Evolutionary conservation across 805 yeast genomes (phyloP), one percentile per base, ranked within the genome.

Genomic region (Candida hispaniensis): DNA sequence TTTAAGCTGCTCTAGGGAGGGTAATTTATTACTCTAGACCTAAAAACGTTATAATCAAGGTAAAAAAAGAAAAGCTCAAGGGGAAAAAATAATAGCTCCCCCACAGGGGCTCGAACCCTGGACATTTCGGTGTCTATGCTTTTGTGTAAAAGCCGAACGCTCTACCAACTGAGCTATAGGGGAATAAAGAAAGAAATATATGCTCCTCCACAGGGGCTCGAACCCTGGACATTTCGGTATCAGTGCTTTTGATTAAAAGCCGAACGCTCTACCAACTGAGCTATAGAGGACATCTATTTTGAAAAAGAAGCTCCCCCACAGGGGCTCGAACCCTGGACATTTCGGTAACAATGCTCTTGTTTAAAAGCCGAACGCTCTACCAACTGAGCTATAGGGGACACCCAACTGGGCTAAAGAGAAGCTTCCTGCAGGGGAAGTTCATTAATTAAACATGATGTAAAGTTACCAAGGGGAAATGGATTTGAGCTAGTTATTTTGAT

Each of bases 191-290:
- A n/a, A n/a, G n/a, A n/a, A n/a, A n/a, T n/a, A n/a, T n/a, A n/a
- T n/a, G 18, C 70, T 65, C 70, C 70, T 61, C 54, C 64, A 62
- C 69, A 64, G 71, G 71, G 71, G 71, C 71, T 66, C 69, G 71
- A 66, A 66, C 71, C 71, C 71, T 63, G 69, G 71, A 66, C 71
- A 63, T 66, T 66, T 66, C 68, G 69, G 69, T 64, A 21, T 25
- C 34, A 5, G 19, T 21, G 34, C 34, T 12, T 11, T 15, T 4
- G 20, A 10, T 53, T 67, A 67, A 67, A 67, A n/a, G n/a, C n/a
- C n/a, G n/a, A n/a, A n/a, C n/a, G n/a, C n/a, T 66, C 72, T 66
- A 66, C 72, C 72, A 67, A 67, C 71, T 66, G 72, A 66, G 72
- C 72, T 66, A 66, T 60, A 58, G 49, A 54, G 65, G 65, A 60